A percentile compares a stretch with the other conserved stretches of the same genome.
These are phyloP conservation scores for Coniferiporia sulphurascens DNA, from an alignment of 1,284 basidiomycete species.

Conservation along the genomic window DNA sequence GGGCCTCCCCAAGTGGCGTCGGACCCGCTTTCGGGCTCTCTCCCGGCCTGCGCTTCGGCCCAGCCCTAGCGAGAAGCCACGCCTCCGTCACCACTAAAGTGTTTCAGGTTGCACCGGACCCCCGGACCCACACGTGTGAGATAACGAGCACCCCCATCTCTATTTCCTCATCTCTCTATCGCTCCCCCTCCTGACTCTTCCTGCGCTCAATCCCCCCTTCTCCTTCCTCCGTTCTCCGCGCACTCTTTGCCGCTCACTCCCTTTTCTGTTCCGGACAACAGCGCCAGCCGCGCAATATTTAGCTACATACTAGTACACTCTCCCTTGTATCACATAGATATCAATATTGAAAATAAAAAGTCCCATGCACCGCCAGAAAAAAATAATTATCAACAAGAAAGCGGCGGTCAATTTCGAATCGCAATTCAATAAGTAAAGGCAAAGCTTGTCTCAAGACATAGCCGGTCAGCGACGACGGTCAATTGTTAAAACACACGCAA, in stretches of 20 bases:
- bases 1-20: too few species aligned
- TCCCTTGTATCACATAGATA: constrained; percentile 12
- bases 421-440: too few species aligned
- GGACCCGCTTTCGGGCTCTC: not conserved
- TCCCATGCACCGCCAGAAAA: too few species aligned
- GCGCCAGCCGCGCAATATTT: not conserved
- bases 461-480: too few species aligned
- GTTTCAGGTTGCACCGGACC: constrained; percentile 15
- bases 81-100: not conserved
- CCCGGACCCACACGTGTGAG: not conserved
- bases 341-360: constrained; percentile 6
- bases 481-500: too few species aligned
- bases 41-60: not conserved
- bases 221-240: too few species aligned
- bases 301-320: constrained; percentile 15
- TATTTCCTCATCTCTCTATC: not conserved
- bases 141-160: not conserved
- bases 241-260: too few species aligned
- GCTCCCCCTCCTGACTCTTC: not conserved
- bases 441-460: too few species aligned
- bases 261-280: too few species aligned
- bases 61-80: not conserved
- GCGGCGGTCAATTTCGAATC: too few species aligned
- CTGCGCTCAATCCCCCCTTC: too few species aligned
- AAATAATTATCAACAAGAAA: too few species aligned